These are phyloP conservation scores for Arachnopeziza araneosa DNA, from an alignment of 2,329 filamentous ascomycete genomes.

Conservation along the genomic window DNA sequence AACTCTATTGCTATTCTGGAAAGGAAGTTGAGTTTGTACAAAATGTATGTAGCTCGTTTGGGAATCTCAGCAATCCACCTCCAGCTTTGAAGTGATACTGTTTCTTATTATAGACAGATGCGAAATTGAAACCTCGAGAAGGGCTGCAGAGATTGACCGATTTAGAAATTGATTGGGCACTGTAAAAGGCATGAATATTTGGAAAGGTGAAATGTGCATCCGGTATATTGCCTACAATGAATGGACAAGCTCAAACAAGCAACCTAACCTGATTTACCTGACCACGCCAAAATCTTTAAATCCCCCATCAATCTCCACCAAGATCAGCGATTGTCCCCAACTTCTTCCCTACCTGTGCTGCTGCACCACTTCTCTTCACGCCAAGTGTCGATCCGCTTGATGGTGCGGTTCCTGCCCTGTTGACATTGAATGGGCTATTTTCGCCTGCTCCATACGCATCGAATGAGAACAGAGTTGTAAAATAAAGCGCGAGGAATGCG, in stretches of 20 bases:
- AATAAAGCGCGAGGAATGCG: conserved; percentile 54
- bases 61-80: no score
- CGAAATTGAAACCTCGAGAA: no score
- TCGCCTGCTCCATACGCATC: conserved; percentile 58
- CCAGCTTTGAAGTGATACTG: no score
- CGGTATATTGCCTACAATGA: neutral
- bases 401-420: conserved; percentile 27
- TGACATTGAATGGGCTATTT: conserved; percentile 52
- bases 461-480: conserved; percentile 58
- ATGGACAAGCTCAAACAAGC: neutral
- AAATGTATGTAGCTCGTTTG: no score
- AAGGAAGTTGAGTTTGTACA: no score
- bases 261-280: neutral
- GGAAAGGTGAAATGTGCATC: no score
- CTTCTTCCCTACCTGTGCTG: conserved; percentile 26
- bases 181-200: no score
- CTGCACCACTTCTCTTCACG: conserved; percentile 27
- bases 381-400: conserved; percentile 16
- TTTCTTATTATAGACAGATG: no score
- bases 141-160: no score
- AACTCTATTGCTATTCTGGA: no score
- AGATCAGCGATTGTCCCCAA: conserved; percentile 32
- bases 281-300: neutral
- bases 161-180: no score
- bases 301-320: conserved; percentile 9